These are phyloP conservation scores for Phytophthora chlamydospora DNA, from an alignment of 352 stramenopile species.

Conservation along the genomic window DNA sequence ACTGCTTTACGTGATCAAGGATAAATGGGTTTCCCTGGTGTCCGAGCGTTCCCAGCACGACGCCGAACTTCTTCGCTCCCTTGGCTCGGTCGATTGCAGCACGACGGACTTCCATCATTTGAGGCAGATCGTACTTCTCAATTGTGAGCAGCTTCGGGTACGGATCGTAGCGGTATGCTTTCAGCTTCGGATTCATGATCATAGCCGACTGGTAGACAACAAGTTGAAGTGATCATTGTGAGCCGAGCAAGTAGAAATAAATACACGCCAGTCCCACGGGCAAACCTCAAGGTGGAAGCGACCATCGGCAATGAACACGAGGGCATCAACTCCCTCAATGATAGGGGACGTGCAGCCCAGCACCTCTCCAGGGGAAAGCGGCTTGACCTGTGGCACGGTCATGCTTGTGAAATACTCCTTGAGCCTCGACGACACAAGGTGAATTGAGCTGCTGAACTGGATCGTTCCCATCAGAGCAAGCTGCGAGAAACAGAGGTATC, in stretches of 20 bases:
- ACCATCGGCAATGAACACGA: conserved; percentile 99
- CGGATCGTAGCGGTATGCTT: conserved; percentile 98
- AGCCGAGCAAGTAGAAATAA: not conserved
- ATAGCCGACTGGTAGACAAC: conserved; percentile 87
- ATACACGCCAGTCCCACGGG: not conserved
- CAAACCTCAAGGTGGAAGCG: conserved; percentile 98
- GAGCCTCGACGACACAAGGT: conserved; percentile 77
- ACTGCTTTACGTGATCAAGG: conserved; percentile 91
- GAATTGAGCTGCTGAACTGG: conserved; percentile 94
- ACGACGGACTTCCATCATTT: conserved; percentile 95
- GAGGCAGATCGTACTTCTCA: conserved; percentile 96
- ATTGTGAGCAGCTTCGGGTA: conserved; percentile 97
- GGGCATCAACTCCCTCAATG: conserved; percentile 90
- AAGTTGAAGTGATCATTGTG: conserved; percentile 1
- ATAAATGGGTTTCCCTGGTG: conserved; percentile 98
- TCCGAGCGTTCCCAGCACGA: conserved; percentile 99
- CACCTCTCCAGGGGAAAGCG: conserved; percentile 97
- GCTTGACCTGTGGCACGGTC: conserved; percentile 96
- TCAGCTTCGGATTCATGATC: conserved; percentile 97
- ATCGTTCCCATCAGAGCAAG: conserved; percentile 96
- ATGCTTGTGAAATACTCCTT: conserved; percentile 85
- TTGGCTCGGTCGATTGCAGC: conserved; percentile 79
- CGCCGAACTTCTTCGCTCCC: conserved; percentile 92
- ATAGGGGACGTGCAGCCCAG: conserved; percentile 98
- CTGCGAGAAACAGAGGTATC: conserved; percentile 26